These are phyloP conservation scores for Cercospora nicotianae DNA, from an alignment of 2,329 filamentous ascomycete species.

Conservation along the genomic window DNA sequence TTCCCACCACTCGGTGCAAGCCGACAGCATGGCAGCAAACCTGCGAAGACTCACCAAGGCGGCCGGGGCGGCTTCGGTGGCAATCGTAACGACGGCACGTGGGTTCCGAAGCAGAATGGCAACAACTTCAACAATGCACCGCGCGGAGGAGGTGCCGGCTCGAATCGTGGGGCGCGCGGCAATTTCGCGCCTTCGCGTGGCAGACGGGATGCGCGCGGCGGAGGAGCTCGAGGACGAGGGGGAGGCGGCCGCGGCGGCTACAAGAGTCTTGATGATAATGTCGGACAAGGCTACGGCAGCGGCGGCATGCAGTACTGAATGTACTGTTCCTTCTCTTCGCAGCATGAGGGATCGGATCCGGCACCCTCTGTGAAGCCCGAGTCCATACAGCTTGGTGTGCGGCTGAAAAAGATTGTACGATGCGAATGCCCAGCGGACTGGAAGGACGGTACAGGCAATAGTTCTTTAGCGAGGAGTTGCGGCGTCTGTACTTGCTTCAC, in stretches of 20 bases:
- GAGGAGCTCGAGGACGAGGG: slow-evolving; percentile 30
- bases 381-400: not conserved
- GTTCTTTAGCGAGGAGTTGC: not conserved
- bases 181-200: slow-evolving; percentile 24
- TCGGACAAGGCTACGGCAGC: slow-evolving; percentile 37
- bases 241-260: slow-evolving; percentile 41
- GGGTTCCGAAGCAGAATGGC: slow-evolving; percentile 19
- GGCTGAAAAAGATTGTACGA: not conserved
- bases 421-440: not conserved
- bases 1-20: slow-evolving; percentile 35
- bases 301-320: slow-evolving; percentile 40
- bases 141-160: slow-evolving; percentile 42
- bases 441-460: not conserved
- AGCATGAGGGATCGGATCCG: not conserved
- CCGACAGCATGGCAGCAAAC: slow-evolving; percentile 26
- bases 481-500: not conserved
- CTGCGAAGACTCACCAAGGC: slow-evolving; percentile 37
- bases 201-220: slow-evolving; percentile 40
- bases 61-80: slow-evolving; percentile 27
- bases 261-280: slow-evolving; percentile 47
- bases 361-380: not conserved
- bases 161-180: slow-evolving; percentile 32
- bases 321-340: not conserved
- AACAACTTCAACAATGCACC: slow-evolving; percentile 21
- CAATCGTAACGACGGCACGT: slow-evolving; percentile 31